Evolutionary conservation across 768 basidiomycete species (phyloP).

Genomic region (Amanita inopinata): DNA sequence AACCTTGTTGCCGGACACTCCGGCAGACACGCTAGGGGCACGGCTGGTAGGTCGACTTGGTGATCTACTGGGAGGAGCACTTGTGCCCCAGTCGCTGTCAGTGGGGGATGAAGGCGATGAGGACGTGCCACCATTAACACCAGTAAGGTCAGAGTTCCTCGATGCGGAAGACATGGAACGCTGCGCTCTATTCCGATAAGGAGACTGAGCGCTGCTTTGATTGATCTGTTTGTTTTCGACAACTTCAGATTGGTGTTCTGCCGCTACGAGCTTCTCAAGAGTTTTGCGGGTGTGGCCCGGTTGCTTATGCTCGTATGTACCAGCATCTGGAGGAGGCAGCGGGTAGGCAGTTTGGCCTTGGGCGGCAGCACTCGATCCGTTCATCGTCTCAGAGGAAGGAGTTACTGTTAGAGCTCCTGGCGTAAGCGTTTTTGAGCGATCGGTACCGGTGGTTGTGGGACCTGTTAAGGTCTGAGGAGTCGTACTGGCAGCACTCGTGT

Average conservation of each 20-base stretch:
- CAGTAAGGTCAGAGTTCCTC: slow-evolving; percentile 11
- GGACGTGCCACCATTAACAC: slow-evolving; percentile 18
- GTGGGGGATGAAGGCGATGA: slow-evolving; percentile 38
- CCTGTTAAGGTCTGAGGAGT: too few relatives aligned
- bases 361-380: neutral
- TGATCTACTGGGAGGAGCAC: slow-evolving; percentile 51
- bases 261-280: slow-evolving; percentile 29
- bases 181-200: slow-evolving; percentile 15
- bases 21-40: slow-evolving; percentile 39
- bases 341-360: slow-evolving; percentile 23
- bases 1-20: slow-evolving; percentile 28
- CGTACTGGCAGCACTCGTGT: too few relatives aligned
- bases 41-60: slow-evolving; percentile 41
- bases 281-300: slow-evolving; percentile 37
- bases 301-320: slow-evolving; percentile 37
- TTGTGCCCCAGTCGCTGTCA: slow-evolving; percentile 46
- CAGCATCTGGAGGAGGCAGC: slow-evolving; percentile 41
- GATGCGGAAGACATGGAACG: slow-evolving; percentile 17
- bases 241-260: slow-evolving; percentile 12
- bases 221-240: slow-evolving; percentile 27
- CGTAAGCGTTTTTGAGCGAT: slow-evolving; percentile 11
- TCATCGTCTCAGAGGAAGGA: slow-evolving; percentile 13
- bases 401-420: slow-evolving; percentile 16
- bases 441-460: slow-evolving; percentile 13
- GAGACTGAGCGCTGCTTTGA: slow-evolving; percentile 14